Base-by-base conservation (phyloP, 148 eudicot species). In the Diospyros kaki region DNA sequence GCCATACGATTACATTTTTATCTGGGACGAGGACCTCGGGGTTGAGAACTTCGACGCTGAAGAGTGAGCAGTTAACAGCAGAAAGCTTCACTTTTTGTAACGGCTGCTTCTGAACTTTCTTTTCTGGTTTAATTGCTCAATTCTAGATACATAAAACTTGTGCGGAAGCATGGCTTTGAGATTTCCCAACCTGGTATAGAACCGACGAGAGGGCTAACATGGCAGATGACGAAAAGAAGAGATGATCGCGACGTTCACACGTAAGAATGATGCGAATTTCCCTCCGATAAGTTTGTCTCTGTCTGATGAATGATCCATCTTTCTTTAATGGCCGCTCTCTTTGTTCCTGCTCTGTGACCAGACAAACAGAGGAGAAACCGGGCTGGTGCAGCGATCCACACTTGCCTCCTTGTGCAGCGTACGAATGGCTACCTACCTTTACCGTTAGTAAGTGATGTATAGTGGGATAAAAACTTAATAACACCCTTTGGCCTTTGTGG, bases 21-120 rank as follows among this genome's bases (percentile, higher is more conserved):
- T 94, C 61, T 94, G 98, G 98, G 98, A 94, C 70, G 98, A 94
- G 81, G 98, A 94, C 75, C 86, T 94, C 71, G 98, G 97, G 59
- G 88, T 92, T 11, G 89, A 94, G 69, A 73, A 93, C 85, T 96
- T 89, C 71, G 75, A 96, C 77, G 92, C 97, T 9, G 95, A 96
- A 81, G 89, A 96, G 99, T 96, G 64, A 84, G 97, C 75, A 58
- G 55, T 12, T 54, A 61, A 11, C 41, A 9, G n/a, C 41, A 9
- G n/a, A 63, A 51, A 46, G 14, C 5, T 3, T 9, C n/a, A 42
- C n/a, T 4, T 58, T 44, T 63, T 18, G 5, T 51, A 67, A 73
- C 71, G 41, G 1, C 17, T 45, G 55, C n/a, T 9, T 68, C 52
- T 52, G 59, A 44, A 42, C 13, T 8, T 58, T 51, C 43, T 58